A percentile compares a stretch with the other conserved stretches of the same genome.
These are phyloP conservation scores for Aspergillus asperescens DNA, from an alignment of 495 filamentous ascomycete species.

Conservation along the genomic window DNA sequence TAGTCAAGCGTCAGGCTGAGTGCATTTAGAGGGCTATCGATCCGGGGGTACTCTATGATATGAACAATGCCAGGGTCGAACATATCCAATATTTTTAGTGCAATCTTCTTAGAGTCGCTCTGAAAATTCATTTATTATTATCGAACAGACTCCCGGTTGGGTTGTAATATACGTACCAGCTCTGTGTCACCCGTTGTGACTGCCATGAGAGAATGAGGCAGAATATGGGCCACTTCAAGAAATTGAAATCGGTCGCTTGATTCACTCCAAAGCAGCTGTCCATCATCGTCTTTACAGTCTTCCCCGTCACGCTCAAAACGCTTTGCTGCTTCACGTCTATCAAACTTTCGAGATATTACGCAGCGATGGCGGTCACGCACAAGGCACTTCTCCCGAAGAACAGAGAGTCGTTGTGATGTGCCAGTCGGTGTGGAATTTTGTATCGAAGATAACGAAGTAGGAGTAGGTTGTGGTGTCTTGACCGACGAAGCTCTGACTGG, in stretches of 20 bases:
- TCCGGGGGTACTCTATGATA: slow-evolving; percentile 13
- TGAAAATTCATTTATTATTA: not conserved
- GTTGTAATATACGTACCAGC: slow-evolving; percentile 10
- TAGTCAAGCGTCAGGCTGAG: slow-evolving; percentile 22
- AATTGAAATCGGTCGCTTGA: slow-evolving; percentile 11
- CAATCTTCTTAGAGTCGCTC: slow-evolving; percentile 15
- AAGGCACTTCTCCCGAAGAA: not conserved
- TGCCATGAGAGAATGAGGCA: slow-evolving; percentile 17
- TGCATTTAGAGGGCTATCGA: slow-evolving; percentile 18
- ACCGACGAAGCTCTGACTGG: slow-evolving; percentile 7
- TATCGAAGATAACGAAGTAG: not conserved
- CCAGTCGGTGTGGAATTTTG: not conserved
- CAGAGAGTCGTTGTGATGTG: slow-evolving; percentile 4
- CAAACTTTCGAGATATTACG: slow-evolving; percentile 9
- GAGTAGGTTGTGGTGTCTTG: slow-evolving; percentile 9
- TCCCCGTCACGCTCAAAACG: not conserved
- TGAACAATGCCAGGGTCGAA: slow-evolving; percentile 20
- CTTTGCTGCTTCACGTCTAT: not conserved
- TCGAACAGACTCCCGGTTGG: not conserved
- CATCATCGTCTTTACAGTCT: slow-evolving; percentile 1
- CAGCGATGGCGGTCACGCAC: slow-evolving; percentile 7
- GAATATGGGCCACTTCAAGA: slow-evolving; percentile 21
- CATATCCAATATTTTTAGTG: slow-evolving; percentile 20
- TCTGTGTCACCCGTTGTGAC: slow-evolving; percentile 7
- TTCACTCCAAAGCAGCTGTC: not conserved